Conservation (phyloP, 495 filamentous ascomycete genomes). For the Penicilliopsis zonata region DNA sequence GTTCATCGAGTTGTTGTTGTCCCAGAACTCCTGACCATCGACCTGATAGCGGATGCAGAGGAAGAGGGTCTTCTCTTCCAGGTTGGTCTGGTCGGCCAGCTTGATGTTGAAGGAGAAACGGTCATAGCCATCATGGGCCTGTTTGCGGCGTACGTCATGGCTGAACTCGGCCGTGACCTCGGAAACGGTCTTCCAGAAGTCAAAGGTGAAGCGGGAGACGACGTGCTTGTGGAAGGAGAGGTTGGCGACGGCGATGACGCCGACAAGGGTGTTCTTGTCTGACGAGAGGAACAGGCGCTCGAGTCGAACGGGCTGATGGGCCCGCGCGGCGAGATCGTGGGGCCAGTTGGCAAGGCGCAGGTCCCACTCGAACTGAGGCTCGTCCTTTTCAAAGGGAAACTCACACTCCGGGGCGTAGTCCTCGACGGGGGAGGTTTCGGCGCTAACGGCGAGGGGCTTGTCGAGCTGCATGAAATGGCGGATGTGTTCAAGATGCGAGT, state of each 20-base stretch:
- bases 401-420: constrained; percentile 70
- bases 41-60: constrained; percentile 87
- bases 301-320: constrained; percentile 54
- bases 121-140: constrained; percentile 59
- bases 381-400: constrained; percentile 66
- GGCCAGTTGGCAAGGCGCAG: constrained; percentile 79
- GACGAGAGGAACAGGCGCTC: constrained; percentile 76
- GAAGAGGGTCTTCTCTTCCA: constrained; percentile 81
- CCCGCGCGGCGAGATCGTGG: constrained; percentile 47
- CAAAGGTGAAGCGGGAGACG: constrained; percentile 83
- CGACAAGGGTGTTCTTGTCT: constrained; percentile 76
- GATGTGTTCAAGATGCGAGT: constrained; percentile 87
- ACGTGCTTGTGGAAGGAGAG: constrained; percentile 83
- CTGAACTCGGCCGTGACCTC: constrained; percentile 84
- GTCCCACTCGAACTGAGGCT: constrained; percentile 70
- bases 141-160: constrained; percentile 59
- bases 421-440: constrained; percentile 87
- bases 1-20: constrained; percentile 78
- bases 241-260: constrained; percentile 75
- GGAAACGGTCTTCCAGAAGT: constrained; percentile 96
- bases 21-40: constrained; percentile 82
- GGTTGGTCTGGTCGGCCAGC: constrained; percentile 76
- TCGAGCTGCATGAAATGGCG: constrained; percentile 91
- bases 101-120: constrained; percentile 91
- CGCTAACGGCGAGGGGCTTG: constrained; percentile 85